phyloP scores from a whole-genome alignment of 164 flowering plant genomes.

The Tetracentron sinense region DNA sequence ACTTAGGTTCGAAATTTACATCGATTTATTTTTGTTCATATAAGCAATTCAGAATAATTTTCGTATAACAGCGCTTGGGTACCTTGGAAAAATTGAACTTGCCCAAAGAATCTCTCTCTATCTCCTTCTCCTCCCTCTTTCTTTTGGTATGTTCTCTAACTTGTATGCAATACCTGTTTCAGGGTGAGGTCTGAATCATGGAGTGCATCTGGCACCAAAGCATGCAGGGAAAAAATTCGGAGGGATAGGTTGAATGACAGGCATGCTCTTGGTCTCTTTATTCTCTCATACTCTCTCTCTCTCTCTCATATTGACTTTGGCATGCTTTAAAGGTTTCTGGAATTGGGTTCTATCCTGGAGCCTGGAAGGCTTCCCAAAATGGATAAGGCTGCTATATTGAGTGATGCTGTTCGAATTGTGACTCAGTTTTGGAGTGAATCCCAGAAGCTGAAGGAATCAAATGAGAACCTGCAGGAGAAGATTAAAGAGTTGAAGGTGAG shows the following conservation, averaged over 20 bases:
- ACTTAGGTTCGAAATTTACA: too few relatives aligned
- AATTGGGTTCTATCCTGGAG: too few relatives aligned
- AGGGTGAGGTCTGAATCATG: constrained; percentile 50
- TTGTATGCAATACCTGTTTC: constrained; percentile 11
- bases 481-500: too few relatives aligned
- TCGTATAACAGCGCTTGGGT: neutral
- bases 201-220: constrained; percentile 55
- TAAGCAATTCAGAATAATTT: too few relatives aligned
- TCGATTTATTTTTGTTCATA: too few relatives aligned
- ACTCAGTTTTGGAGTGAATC: constrained; percentile 71
- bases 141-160: neutral
- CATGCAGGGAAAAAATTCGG: constrained; percentile 71
- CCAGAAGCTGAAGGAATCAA: constrained; percentile 76
- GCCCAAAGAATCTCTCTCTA: neutral
- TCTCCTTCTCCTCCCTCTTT: too few relatives aligned
- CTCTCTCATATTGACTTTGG: constrained; percentile 3
- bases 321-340: constrained; percentile 57
- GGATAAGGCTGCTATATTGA: too few relatives aligned
- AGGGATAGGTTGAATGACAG: constrained; percentile 76
- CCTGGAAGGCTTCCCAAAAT: constrained; percentile 93
- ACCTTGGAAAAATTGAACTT: too few relatives aligned
- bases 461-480: constrained; percentile 69
- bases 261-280: constrained; percentile 26
- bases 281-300: constrained; percentile 1
- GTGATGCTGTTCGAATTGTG: constrained; percentile 73